phyloP scores from a whole-genome alignment of 768 basidiomycete genomes.

The Gymnopilus dilepis region DNA sequence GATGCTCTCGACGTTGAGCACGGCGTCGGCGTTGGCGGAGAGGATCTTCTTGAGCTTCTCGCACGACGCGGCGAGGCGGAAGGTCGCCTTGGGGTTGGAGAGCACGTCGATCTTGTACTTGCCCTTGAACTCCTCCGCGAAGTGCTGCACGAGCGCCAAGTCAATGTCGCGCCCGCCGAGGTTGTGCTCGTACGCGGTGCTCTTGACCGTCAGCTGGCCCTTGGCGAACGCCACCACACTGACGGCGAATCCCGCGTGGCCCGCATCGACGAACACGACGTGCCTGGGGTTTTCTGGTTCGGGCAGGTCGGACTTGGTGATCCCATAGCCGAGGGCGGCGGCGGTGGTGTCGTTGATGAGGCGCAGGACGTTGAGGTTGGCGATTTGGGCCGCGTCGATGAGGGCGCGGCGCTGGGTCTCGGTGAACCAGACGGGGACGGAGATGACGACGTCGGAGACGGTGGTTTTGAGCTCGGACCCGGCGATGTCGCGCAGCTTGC shows the following conservation, averaged over 20 bases:
- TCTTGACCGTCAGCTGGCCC: constrained; percentile 86
- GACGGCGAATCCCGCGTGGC: constrained; percentile 90
- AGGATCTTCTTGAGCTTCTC: constrained; percentile 97
- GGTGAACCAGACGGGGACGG: constrained; percentile 97
- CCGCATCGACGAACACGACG: constrained; percentile 94
- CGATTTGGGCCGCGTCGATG: constrained; percentile 88
- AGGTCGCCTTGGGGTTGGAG: constrained; percentile 87
- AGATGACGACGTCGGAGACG: constrained; percentile 92
- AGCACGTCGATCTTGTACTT: constrained; percentile 99
- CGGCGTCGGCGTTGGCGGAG: constrained; percentile 89
- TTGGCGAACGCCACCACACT: constrained; percentile 93
- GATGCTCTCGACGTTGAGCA: constrained; percentile 93
- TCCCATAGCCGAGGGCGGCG: constrained; percentile 95
- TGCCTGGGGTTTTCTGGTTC: constrained; percentile 79
- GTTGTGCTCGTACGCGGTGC: constrained; percentile 89
- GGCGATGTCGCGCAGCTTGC: constrained; percentile 89
- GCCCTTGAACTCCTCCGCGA: constrained; percentile 89
- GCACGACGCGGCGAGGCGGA: constrained; percentile 87
- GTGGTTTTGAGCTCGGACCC: constrained; percentile 82
- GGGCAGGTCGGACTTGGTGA: constrained; percentile 97
- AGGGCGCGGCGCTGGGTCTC: constrained; percentile 91
- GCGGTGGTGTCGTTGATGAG: constrained; percentile 98
- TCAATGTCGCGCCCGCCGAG: constrained; percentile 98
- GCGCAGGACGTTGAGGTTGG: constrained; percentile 88
- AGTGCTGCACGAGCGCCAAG: constrained; percentile 86